Base-by-base conservation (phyloP, 352 stramenopile species). In the Albugo candida region DNA sequence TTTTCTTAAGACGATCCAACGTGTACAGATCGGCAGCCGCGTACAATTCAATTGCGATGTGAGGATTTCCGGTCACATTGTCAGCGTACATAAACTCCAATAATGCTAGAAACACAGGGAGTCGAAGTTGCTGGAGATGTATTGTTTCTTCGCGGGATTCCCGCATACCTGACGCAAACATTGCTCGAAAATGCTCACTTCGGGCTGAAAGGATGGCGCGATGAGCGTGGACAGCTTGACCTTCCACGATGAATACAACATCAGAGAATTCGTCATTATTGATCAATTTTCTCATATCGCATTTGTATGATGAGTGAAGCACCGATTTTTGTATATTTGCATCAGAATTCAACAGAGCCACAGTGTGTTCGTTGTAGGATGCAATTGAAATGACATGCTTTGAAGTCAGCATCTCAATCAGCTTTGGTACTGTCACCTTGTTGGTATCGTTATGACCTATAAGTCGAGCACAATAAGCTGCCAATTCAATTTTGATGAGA, bases 311-410 rank as follows among this genome's bases (percentile, higher is more conserved):
- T 47, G 78, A 94, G 36, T 68, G 87, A 16, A 91, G 59, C 49
- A 86, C 61, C 14, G 70, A 83, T 16, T 77, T 68, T 18, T 72
- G 77, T n/a, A 84, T 53, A 11, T 68, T 82, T 12, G 71, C 78
- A 42, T 85, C 60, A 1, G 80, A 77, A 35, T 93, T 78, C 34
- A 88, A 83, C 1, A 97, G 67, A 20, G 86, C 89, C 3, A 95
- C 84, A 4, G 92, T 97, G 63, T 97, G 92, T 49, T 97, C 92
- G 52, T 97, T 97, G 71, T 97, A 97, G n/a, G 87, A 97, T 18
- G 92, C 89, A 10, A 97, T 81, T 24, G 81, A 76, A n/a, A 96
- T 78, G n/a, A 97, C 89, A 14, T 81, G 83, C 57, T 96, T 95
- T 34, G 74, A 63, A 20, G 92, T 70, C 1, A 97, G 63, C 18